Base-by-base conservation (phyloP, 1,284 basidiomycete genomes). In the Rhodotorula sp. region DNA sequence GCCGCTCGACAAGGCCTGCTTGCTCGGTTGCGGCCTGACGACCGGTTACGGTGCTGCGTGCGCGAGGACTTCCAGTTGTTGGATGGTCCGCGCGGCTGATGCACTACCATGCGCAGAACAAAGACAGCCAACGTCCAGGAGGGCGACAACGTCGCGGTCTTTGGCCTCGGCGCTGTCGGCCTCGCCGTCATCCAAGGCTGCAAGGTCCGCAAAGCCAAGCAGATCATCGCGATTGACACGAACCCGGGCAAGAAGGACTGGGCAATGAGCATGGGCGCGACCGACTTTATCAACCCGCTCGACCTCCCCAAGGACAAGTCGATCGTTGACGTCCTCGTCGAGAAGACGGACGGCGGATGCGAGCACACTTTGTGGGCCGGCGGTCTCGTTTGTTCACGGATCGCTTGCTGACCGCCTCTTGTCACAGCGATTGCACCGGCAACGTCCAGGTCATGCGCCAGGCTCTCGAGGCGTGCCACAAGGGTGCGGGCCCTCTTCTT, bases 391-490 rank as follows among this genome's bases (percentile, higher is more conserved):
- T 3, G 34, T 13, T 52, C n/a, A n/a, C 22, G 7, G 32, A 32
- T n/a, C 6, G 20, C 46, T 1, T 13, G 20, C 64, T 36, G 47
- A 44, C 29, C 51, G 61, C 29, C 53, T 7, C 22, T 30, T 32
- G 17, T 5, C n/a, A 19, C 64, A 78, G 77, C 79, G 96, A 99
- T 81, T 90, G 89, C 77, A 99, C 95, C 17, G 95, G 95, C 52
- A 97, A 96, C 79, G 92, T 94, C 22, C 83, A 91, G 52, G 95
- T 98, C 68, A 99, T 99, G 95, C 89, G 95, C 73, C 84, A 88
- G 63, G 96, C 95, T 46, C 86, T 99, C 62, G 95, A 99, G 83
- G 90, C 92, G 27, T 98, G 94, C 81, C 96, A 99, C 83, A 99
- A 99, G 81, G 81, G 77, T 74, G 54, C 60, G 72, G 3, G 5